Evolutionary conservation across 805 yeast species (phyloP).

Genomic region (Zygosaccharomyces bailii): DNA sequence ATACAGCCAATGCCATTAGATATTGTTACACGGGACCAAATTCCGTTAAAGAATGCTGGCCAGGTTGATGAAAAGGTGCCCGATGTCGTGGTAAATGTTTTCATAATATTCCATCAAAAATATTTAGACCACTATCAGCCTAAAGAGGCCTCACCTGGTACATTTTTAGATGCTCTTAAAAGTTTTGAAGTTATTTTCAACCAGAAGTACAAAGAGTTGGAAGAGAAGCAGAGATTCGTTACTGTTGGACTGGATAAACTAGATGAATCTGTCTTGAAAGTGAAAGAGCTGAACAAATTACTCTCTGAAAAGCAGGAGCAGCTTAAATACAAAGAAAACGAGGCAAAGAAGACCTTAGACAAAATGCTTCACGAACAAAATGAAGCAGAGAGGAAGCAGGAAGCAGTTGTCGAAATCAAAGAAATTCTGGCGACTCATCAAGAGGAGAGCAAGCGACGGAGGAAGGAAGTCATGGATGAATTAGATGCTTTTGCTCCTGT

Average conservation of each 20-base stretch:
- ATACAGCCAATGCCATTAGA: constrained; percentile 53
- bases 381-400: constrained; percentile 87
- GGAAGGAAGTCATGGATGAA: constrained; percentile 54
- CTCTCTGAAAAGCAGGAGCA: constrained; percentile 51
- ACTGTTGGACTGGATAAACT: constrained; percentile 70
- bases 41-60: background rate
- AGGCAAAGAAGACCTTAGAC: constrained; percentile 68
- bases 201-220: constrained; percentile 47
- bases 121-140: constrained; percentile 10
- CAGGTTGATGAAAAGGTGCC: constrained; percentile 30
- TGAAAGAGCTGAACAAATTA: constrained; percentile 52
- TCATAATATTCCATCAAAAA: constrained; percentile 46
- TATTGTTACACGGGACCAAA: constrained; percentile 35
- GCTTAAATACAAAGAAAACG: constrained; percentile 55
- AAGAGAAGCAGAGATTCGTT: constrained; percentile 67
- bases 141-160: constrained; percentile 46
- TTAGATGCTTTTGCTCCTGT: constrained; percentile 81
- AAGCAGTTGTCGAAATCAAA: constrained; percentile 75
- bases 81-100: constrained; percentile 45
- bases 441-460: constrained; percentile 50
- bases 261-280: constrained; percentile 72
- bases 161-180: constrained; percentile 49
- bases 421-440: constrained; percentile 68
- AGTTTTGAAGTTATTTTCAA: constrained; percentile 44
- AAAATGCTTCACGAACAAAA: constrained; percentile 80